A percentile compares a stretch with the other conserved stretches of the same genome.
Conservation (phyloP, 495 filamentous ascomycete species). For the Penicillium angulare region DNA sequence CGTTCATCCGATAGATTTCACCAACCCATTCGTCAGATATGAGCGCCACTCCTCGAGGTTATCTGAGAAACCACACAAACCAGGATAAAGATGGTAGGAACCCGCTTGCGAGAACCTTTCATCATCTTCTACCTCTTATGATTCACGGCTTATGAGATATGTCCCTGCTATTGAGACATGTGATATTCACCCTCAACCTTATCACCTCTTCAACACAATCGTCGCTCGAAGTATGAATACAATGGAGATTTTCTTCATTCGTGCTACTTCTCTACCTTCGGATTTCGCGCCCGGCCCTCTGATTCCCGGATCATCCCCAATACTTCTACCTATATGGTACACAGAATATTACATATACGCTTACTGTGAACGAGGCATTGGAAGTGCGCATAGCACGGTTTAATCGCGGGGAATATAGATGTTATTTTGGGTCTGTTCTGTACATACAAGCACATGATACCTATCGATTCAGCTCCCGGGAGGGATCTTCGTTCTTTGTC, state of each 20-base stretch:
- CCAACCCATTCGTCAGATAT: constrained; percentile 16
- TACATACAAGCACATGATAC: constrained; percentile 1
- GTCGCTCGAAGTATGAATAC: background rate
- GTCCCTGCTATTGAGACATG: constrained; percentile 3
- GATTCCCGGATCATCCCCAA: background rate
- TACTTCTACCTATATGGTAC: background rate
- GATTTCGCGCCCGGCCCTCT: constrained; percentile 3
- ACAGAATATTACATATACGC: background rate
- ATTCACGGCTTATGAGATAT: constrained; percentile 25
- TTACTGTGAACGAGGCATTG: background rate
- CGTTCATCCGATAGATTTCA: constrained; percentile 28
- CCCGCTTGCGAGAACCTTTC: background rate
- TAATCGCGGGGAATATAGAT: background rate
- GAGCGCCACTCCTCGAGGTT: constrained; percentile 7
- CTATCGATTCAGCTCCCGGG: background rate
- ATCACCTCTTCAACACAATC: background rate
- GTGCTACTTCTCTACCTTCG: background rate
- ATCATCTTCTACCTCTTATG: constrained; percentile 2
- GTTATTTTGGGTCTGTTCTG: background rate
- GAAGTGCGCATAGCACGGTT: background rate
- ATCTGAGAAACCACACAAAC: constrained; percentile 13
- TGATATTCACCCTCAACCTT: constrained; percentile 9
- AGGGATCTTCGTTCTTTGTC: background rate
- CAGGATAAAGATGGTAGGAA: constrained; percentile 8
- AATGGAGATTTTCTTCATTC: background rate